phyloP scores from a whole-genome alignment of 2,329 filamentous ascomycete genomes.

The Coniosporium tulheliwenetii region DNA sequence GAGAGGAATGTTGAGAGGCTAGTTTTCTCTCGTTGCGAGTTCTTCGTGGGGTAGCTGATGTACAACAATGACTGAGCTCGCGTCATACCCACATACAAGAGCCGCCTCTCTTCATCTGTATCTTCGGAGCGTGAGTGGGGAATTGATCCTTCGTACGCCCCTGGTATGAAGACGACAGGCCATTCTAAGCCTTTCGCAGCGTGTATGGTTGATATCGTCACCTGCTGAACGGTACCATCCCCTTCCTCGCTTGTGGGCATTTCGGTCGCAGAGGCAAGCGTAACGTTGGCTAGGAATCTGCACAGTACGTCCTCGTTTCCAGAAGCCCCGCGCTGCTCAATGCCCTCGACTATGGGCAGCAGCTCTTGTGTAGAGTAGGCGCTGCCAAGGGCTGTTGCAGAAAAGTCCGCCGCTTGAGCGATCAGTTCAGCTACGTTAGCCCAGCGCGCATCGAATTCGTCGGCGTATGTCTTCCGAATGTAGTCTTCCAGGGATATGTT shows the following conservation, averaged over 20 bases:
- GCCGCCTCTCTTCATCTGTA: conserved; percentile 67
- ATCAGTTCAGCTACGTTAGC: conserved; percentile 84
- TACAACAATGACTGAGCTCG: conserved; percentile 76
- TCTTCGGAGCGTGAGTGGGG: conserved; percentile 81
- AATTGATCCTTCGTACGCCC: conserved; percentile 78
- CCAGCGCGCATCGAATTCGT: conserved; percentile 68
- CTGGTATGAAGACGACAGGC: conserved; percentile 88
- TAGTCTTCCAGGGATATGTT: conserved; percentile 62
- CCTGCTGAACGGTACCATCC: conserved; percentile 38
- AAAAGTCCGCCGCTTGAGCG: conserved; percentile 59
- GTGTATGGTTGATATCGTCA: conserved; percentile 93
- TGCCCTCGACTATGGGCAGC: conserved; percentile 52
- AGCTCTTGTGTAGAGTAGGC: conserved; percentile 24
- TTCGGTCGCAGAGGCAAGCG: conserved; percentile 54
- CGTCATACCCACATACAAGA: conserved; percentile 96
- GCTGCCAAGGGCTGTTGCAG: conserved; percentile 25
- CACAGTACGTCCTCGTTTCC: conserved; percentile 49
- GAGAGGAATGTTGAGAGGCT: conserved; percentile 60
- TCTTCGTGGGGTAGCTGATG: conserved; percentile 61
- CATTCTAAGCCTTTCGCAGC: conserved; percentile 93
- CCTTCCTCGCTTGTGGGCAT: conserved; percentile 43
- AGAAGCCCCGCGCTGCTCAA: conserved; percentile 43
- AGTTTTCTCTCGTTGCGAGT: conserved; percentile 44
- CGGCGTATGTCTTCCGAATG: conserved; percentile 52
- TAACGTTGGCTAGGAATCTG: conserved; percentile 77